Base-by-base conservation (phyloP, 371 early-diverging fungal species). In the Blastocladiella emersonii region DNA sequence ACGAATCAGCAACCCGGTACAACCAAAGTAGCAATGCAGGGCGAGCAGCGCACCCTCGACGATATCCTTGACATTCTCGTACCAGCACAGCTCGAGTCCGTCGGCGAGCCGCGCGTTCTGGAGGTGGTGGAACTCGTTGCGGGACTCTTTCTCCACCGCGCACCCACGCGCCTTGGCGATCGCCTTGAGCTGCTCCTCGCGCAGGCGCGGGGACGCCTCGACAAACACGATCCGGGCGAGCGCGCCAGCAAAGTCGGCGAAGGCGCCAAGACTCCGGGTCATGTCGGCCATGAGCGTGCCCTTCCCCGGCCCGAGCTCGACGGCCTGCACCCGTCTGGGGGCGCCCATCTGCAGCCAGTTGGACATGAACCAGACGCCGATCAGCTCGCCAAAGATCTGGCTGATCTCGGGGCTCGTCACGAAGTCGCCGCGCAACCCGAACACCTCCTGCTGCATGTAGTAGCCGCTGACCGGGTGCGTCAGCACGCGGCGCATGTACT, bases 341-440 rank as follows among this genome's bases (percentile, higher is more conserved):
- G 30, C 15, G 7, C 67, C 71, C 48, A 69, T n/a, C 7, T 57
- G 64, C 43, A 68, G 75, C 89, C 89, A 90, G 62, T 86, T 85
- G 10, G 84, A 76, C 55, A 89, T 66, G 64, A 88, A 85, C 87
- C 88, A 90, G 25, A 93, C 76, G 36, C 84, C 91, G 25, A 89
- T 66, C 13, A 91, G 64, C 79, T 96, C 98, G 34, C 98, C 98
- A 85, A 95, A 96, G 80, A 95, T 85, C 73, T 97, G 98, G 68
- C 86, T 87, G 67, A 98, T 91, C 72, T 98, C 98, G 21, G 98
- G 98, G 10, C 92, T 90, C 8, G 98, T 98, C 21, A 86, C 78
- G 74, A 98, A 98, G 67, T 96, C 97, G 17, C 96, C 97, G 63
- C 85, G 65, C n/a, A 69, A 63, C n/a, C 97, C 97, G 78, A 98